Percentiles rank a stretch among this genome's conserved stretches.
phyloP scores from a whole-genome alignment of 2,329 filamentous ascomycete species.

The Nothopassalora personata region DNA sequence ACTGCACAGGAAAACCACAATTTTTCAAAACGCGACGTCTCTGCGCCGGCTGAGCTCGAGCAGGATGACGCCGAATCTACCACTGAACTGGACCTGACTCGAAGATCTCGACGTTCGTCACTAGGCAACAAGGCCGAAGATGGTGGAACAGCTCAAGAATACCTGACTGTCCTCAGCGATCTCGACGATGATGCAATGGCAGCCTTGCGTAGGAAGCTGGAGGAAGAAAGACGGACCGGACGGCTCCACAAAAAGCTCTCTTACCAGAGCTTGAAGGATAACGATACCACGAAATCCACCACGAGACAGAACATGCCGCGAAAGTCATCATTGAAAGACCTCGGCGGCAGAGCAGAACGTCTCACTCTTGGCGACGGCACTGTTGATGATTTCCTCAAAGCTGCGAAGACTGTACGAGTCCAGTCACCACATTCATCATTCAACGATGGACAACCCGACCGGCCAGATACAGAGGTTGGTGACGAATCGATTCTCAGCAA shows the following conservation, averaged over 20 bases:
- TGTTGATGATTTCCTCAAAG: conserved; percentile 27
- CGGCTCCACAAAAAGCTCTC: conserved; percentile 6
- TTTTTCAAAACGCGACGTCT: conserved; percentile 10
- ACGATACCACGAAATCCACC: conserved; percentile 26
- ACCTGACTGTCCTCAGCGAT: conserved; percentile 52
- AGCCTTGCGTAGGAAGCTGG: conserved; percentile 50
- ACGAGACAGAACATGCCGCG: conserved; percentile 40
- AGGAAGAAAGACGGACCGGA: conserved; percentile 47
- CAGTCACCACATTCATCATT: conserved; percentile 34
- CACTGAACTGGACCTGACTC: conserved; percentile 16
- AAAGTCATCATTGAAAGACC: conserved; percentile 53
- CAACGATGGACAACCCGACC: conserved; percentile 26
- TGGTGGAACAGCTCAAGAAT: conserved; percentile 15
- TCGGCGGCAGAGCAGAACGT: conserved; percentile 34
- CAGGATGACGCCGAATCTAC: conserved; percentile 23
- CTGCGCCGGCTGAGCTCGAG: conserved; percentile 17
- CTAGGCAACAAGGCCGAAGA: not conserved
- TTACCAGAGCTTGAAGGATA: conserved; percentile 1
- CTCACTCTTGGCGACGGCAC: conserved; percentile 20
- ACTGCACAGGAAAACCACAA: not conserved
- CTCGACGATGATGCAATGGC: conserved; percentile 51
- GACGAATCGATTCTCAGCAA: conserved; percentile 47
- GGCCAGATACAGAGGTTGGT: conserved; percentile 25
- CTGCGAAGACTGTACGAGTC: conserved; percentile 32
- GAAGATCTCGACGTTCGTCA: conserved; percentile 11